These are phyloP conservation scores for Bruguiera hainesii DNA, from an alignment of 441 rosid genomes.

Conservation along the genomic window DNA sequence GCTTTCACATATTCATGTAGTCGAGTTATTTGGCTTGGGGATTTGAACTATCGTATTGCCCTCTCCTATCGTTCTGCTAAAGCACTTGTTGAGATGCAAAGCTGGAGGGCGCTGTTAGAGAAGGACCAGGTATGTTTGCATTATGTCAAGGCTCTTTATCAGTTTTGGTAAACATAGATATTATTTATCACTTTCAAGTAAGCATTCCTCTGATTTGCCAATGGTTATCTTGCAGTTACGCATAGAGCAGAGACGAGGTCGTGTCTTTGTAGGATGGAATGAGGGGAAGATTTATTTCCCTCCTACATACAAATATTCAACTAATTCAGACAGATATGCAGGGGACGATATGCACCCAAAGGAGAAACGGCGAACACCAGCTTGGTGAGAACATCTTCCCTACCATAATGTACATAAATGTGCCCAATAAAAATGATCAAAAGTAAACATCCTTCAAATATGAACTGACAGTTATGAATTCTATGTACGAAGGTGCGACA, in stretches of 20 bases:
- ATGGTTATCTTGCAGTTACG: conserved; percentile 52
- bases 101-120: conserved; percentile 90
- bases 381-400: conserved; percentile 54
- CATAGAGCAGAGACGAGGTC: conserved; percentile 87
- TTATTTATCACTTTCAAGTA: not conserved
- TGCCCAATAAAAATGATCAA: no score
- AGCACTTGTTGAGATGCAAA: conserved; percentile 98
- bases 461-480: not conserved
- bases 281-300: conserved; percentile 97
- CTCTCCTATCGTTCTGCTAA: conserved; percentile 92
- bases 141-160: no score
- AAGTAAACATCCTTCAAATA: no score
- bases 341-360: conserved; percentile 88
- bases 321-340: conserved; percentile 89
- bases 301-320: conserved; percentile 93
- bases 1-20: conserved; percentile 36
- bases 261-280: conserved; percentile 80
- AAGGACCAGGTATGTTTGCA: conserved; percentile 74
- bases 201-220: conserved; percentile 13
- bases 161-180: no score
- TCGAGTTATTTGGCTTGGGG: conserved; percentile 96
- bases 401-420: not conserved
- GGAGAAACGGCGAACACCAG: conserved; percentile 96
- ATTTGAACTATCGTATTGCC: conserved; percentile 88
- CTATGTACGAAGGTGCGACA: conserved; percentile 68